Evolutionary conservation across 2,329 filamentous ascomycete genomes (phyloP).

Genomic region (Zymoseptoria ardabiliae): DNA sequence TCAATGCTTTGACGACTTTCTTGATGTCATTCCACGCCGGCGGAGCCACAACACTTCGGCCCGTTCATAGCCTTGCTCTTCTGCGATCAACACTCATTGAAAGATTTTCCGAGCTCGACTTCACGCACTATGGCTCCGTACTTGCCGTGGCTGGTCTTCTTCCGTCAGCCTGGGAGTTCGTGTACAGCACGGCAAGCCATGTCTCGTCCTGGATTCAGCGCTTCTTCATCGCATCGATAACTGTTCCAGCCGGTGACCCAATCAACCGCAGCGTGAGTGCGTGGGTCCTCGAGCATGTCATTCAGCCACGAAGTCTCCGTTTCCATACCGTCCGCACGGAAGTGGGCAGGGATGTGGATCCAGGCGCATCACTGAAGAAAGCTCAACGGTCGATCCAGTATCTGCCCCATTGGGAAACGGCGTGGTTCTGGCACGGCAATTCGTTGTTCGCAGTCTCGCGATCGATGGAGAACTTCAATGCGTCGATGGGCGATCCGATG

Average conservation of each 20-base stretch:
- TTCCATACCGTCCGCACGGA: slow-evolving; percentile 21
- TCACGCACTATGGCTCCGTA: slow-evolving; percentile 21
- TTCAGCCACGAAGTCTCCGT: slow-evolving; percentile 14
- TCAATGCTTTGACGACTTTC: slow-evolving; percentile 1
- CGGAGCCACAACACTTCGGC: slow-evolving; percentile 13
- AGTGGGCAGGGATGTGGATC: slow-evolving; percentile 13
- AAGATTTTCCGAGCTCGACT: slow-evolving; percentile 15
- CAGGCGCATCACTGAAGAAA: slow-evolving; percentile 19
- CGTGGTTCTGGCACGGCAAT: slow-evolving; percentile 18
- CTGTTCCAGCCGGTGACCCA: slow-evolving; percentile 18
- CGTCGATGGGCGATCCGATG: slow-evolving; percentile 13
- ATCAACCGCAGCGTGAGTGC: slow-evolving; percentile 19
- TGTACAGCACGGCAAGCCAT: slow-evolving; percentile 14
- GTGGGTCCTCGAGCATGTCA: slow-evolving; percentile 20
- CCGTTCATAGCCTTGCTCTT: slow-evolving; percentile 9
- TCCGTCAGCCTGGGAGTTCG: slow-evolving; percentile 14
- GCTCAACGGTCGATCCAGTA: slow-evolving; percentile 16
- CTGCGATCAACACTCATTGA: slow-evolving; percentile 11
- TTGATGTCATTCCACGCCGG: slow-evolving; percentile 14
- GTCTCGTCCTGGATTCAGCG: slow-evolving; percentile 16
- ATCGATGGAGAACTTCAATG: slow-evolving; percentile 15
- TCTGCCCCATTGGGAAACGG: slow-evolving; percentile 18
- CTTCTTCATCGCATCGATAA: slow-evolving; percentile 20
- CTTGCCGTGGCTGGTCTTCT: slow-evolving; percentile 16
- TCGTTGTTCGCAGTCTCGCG: slow-evolving; percentile 14